phyloP scores from a whole-genome alignment of 805 yeast genomes.

The Saturnispora serradocipensis region DNA sequence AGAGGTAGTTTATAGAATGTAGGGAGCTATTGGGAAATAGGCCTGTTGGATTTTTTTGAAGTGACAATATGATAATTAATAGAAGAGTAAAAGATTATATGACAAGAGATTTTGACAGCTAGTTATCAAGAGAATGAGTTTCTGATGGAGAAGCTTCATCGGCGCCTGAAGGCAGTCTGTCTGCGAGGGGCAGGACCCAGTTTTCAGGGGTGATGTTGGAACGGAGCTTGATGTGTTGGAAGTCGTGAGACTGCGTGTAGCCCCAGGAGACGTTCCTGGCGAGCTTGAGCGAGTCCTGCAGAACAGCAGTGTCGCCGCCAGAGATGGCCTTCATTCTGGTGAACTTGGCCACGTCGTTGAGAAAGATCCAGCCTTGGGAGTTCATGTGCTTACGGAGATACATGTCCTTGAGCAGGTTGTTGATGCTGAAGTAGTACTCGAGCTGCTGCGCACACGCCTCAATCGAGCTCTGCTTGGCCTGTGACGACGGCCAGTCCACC shows the following conservation, averaged over 20 bases:
- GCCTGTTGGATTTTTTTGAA: too few species aligned
- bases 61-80: not conserved
- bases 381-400: slow-evolving; percentile 78
- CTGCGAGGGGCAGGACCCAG: slow-evolving; percentile 58
- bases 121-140: not conserved
- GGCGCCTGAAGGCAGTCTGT: slow-evolving; percentile 37
- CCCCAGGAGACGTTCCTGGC: slow-evolving; percentile 39
- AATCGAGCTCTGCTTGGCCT: slow-evolving; percentile 12
- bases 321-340: slow-evolving; percentile 65
- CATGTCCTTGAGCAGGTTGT: slow-evolving; percentile 78
- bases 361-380: slow-evolving; percentile 60
- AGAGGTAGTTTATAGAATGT: not conserved
- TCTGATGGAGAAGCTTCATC: slow-evolving; percentile 20
- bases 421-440: slow-evolving; percentile 84
- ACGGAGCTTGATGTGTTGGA: slow-evolving; percentile 41
- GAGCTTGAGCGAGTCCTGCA: slow-evolving; percentile 45
- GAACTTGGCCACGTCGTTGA: slow-evolving; percentile 55
- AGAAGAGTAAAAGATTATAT: not conserved
- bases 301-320: slow-evolving; percentile 41
- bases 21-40: too few species aligned
- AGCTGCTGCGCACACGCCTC: slow-evolving; percentile 43
- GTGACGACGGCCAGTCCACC: slow-evolving; percentile 11
- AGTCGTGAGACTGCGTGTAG: slow-evolving; percentile 23
- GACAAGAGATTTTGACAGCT: not conserved
- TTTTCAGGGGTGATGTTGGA: slow-evolving; percentile 46